These are phyloP conservation scores for Parmelia sp. DNA, from an alignment of 495 filamentous ascomycete genomes.

Conservation along the genomic window DNA sequence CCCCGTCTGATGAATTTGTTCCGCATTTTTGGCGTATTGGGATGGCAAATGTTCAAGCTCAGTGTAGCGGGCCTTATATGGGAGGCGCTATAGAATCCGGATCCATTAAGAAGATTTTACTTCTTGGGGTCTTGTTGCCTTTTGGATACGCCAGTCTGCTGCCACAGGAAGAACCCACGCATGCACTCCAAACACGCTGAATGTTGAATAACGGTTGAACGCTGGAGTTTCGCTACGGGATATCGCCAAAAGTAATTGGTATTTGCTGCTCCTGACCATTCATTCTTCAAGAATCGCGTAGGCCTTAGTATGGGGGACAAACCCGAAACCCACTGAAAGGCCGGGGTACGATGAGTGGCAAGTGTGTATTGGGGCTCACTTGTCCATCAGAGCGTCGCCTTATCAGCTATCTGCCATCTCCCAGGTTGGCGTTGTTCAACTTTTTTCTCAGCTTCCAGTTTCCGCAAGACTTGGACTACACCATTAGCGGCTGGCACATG, in stretches of 20 bases:
- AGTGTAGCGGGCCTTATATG: background rate
- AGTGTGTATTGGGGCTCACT: too few species aligned
- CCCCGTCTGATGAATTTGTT: background rate
- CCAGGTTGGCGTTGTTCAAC: constrained; percentile 46
- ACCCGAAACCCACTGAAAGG: too few species aligned
- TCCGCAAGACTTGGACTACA: constrained; percentile 59
- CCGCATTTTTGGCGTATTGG: constrained; percentile 4
- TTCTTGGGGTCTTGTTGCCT: background rate
- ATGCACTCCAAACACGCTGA: background rate
- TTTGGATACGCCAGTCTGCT: background rate
- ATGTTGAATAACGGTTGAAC: background rate
- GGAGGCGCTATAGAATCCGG: constrained; percentile 1
- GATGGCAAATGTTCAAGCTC: background rate
- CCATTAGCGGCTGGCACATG: constrained; percentile 66
- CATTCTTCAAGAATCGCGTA: too few species aligned
- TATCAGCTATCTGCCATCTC: constrained; percentile 45
- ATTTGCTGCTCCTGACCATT: background rate
- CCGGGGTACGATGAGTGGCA: too few species aligned
- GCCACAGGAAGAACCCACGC: background rate
- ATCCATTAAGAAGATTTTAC: background rate
- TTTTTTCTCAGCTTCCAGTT: constrained; percentile 61
- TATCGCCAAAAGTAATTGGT: background rate
- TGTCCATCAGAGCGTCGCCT: constrained; percentile 10
- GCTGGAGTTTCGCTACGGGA: background rate
- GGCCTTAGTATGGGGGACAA: background rate